These are phyloP conservation scores for Allium cepa DNA, from an alignment of 106 monocot species.

Conservation along the genomic window DNA sequence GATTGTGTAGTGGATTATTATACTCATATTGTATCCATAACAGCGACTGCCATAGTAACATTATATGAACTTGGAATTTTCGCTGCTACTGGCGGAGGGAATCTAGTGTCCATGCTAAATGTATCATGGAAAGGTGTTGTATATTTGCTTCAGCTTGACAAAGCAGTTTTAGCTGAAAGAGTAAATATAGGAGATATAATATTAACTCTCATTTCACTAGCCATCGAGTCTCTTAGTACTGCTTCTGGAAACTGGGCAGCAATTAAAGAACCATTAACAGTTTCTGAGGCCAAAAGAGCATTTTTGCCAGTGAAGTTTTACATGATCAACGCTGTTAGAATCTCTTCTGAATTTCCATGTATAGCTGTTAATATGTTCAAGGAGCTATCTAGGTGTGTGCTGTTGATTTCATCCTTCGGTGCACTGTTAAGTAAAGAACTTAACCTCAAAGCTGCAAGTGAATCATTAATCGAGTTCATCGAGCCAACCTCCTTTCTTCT, in stretches of 20 bases:
- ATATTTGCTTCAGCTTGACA: constrained; percentile 63
- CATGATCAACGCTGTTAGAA: constrained; percentile 84
- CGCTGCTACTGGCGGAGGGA: constrained; percentile 88
- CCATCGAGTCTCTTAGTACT: constrained; percentile 52
- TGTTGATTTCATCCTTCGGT: constrained; percentile 51
- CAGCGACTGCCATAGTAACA: constrained; percentile 33
- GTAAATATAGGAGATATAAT: constrained; percentile 60
- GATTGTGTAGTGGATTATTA: constrained; percentile 19
- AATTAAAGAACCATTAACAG: constrained; percentile 12
- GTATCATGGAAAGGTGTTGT: constrained; percentile 97
- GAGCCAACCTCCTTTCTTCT: constrained; percentile 80
- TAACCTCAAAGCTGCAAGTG: constrained; percentile 62
- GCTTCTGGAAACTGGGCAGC: constrained; percentile 54
- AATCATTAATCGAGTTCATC: constrained; percentile 58
- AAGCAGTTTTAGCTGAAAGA: constrained; percentile 60
- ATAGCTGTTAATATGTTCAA: constrained; percentile 38
- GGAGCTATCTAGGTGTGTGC: constrained; percentile 45
- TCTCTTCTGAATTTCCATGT: constrained; percentile 72
- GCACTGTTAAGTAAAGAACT: constrained; percentile 49
- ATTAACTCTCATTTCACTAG: constrained; percentile 54
- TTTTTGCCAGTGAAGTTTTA: constrained; percentile 92
- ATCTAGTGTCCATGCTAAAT: constrained; percentile 66
- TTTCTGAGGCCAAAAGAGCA: constrained; percentile 74
- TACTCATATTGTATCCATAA: constrained; percentile 32
- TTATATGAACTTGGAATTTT: constrained; percentile 67